phyloP scores from a whole-genome alignment of 176 grass and related monocot genomes.

The Ensete ventricosum region DNA sequence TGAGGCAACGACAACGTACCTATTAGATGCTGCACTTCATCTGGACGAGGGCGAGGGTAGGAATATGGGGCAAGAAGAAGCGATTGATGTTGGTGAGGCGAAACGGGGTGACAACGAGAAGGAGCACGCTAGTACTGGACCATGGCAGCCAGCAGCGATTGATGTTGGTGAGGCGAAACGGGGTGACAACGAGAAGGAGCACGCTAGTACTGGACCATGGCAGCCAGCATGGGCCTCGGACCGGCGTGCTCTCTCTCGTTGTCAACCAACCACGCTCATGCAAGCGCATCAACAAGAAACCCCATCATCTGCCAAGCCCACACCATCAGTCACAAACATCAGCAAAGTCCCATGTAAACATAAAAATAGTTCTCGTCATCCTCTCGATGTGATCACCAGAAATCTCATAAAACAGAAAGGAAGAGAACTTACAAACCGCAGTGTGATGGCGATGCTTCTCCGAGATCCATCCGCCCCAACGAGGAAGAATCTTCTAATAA shows the following conservation, averaged over 20 bases:
- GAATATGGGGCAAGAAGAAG: background rate
- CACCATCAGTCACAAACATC: background rate
- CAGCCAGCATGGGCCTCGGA: background rate
- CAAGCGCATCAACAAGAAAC: background rate
- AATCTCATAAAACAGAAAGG: background rate
- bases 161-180: background rate
- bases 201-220: constrained; percentile 12
- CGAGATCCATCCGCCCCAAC: background rate
- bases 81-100: background rate
- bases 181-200: constrained; percentile 9
- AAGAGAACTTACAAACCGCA: background rate
- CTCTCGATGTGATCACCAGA: background rate
- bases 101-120: constrained; percentile 7
- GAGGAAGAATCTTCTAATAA: background rate
- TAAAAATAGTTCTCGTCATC: background rate
- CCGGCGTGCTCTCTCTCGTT: constrained; percentile 17
- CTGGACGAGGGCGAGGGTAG: background rate
- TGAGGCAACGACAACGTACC: background rate
- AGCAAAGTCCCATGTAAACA: background rate
- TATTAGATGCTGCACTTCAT: background rate
- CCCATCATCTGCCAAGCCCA: background rate
- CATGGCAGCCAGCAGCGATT: background rate
- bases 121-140: constrained; percentile 13
- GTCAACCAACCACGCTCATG: constrained; percentile 7
- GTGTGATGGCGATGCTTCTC: background rate